Evolutionary conservation across 2,329 filamentous ascomycete species (phyloP).

Genomic region (Helotiales sp.): DNA sequence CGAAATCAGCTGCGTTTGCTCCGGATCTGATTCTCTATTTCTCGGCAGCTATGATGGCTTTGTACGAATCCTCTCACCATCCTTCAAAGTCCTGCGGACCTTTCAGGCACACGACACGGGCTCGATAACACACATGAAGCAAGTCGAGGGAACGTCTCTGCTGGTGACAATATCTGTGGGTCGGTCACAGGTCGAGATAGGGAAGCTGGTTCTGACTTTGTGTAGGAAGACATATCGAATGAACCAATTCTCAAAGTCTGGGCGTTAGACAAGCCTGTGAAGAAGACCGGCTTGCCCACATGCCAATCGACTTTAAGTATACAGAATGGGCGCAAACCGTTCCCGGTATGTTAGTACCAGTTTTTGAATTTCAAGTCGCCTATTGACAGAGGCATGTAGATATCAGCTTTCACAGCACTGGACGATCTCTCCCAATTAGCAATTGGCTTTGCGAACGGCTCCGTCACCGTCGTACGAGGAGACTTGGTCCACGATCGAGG

Average conservation of each 20-base stretch:
- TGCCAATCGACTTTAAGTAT: slow-evolving; percentile 85
- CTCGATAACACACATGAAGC: slow-evolving; percentile 86
- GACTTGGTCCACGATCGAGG: slow-evolving; percentile 95
- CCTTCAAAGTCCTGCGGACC: slow-evolving; percentile 81
- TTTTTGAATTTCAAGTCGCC: neutral
- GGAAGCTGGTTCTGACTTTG: slow-evolving; percentile 31
- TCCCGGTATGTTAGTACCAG: slow-evolving; percentile 65
- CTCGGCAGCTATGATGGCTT: slow-evolving; percentile 82
- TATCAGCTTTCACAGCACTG: slow-evolving; percentile 85
- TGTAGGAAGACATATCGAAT: slow-evolving; percentile 78
- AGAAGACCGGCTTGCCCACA: slow-evolving; percentile 86
- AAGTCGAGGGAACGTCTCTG: slow-evolving; percentile 82
- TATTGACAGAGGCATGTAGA: slow-evolving; percentile 42
- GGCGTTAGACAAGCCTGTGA: slow-evolving; percentile 90
- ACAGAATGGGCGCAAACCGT: slow-evolving; percentile 87
- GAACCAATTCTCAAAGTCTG: slow-evolving; percentile 96
- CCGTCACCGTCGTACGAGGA: slow-evolving; percentile 89
- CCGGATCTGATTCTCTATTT: slow-evolving; percentile 87
- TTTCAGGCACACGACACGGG: slow-evolving; percentile 84
- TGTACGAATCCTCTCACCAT: slow-evolving; percentile 82
- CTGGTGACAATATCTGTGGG: slow-evolving; percentile 75
- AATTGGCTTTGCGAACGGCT: slow-evolving; percentile 92
- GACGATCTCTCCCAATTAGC: slow-evolving; percentile 91
- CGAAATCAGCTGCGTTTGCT: slow-evolving; percentile 80
- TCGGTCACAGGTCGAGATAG: slow-evolving; percentile 1